A percentile compares a stretch with the other conserved stretches of the same genome.
Conservation (phyloP, 2,329 filamentous ascomycete species). For the Claviceps africana region DNA sequence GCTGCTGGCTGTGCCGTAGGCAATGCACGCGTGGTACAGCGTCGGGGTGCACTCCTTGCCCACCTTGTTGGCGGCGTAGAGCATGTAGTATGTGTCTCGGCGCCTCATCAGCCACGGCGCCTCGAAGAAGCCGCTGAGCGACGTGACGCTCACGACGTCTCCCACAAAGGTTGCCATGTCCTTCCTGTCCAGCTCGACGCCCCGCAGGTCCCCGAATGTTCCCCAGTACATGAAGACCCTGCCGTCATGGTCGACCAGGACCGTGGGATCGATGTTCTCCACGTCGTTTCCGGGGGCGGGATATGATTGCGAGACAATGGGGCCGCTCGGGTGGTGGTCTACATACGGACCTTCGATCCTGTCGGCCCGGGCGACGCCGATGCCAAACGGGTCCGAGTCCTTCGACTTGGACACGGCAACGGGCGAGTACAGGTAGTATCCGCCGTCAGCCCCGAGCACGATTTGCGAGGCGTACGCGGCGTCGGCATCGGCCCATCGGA, state of each 20-base stretch:
- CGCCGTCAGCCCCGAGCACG: not conserved
- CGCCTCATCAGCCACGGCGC: not conserved
- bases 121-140: not conserved
- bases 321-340: not conserved
- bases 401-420: not conserved
- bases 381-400: not conserved
- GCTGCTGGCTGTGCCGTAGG: not conserved
- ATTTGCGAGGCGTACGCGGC: not conserved
- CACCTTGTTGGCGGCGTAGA: not conserved
- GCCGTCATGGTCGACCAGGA: not conserved
- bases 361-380: not conserved
- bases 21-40: not conserved
- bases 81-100: not conserved
- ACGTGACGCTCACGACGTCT: not conserved
- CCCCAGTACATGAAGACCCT: slow-evolving; percentile 1
- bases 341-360: not conserved
- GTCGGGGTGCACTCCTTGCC: not conserved
- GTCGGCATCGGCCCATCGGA: not conserved
- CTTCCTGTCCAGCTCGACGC: not conserved
- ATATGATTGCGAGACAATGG: not conserved
- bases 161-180: slow-evolving; percentile 1
- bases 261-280: not conserved
- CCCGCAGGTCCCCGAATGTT: not conserved
- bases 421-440: not conserved
- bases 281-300: not conserved